These are phyloP conservation scores for Termitomyces sp. DNA, from an alignment of 768 basidiomycete species.

Conservation along the genomic window DNA sequence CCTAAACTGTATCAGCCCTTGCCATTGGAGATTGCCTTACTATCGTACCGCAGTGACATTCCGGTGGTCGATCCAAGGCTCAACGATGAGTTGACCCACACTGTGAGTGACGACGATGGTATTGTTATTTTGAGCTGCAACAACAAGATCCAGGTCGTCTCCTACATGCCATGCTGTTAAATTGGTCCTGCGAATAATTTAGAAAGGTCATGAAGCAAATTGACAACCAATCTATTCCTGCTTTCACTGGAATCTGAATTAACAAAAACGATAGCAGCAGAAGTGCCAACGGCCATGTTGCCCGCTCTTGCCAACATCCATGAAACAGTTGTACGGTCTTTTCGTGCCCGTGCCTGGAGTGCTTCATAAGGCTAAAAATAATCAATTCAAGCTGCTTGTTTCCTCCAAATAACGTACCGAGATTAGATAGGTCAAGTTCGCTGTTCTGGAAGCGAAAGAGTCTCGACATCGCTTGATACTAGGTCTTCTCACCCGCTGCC, in stretches of 20 bases:
- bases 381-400: not conserved
- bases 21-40: not conserved
- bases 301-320: slow-evolving; percentile 53
- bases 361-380: slow-evolving; percentile 67
- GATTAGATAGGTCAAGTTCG: slow-evolving; percentile 73
- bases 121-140: slow-evolving; percentile 62
- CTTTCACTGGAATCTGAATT: slow-evolving; percentile 87
- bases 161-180: slow-evolving; percentile 72
- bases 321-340: slow-evolving; percentile 57
- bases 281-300: slow-evolving; percentile 40
- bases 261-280: slow-evolving; percentile 76
- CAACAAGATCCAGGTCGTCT: slow-evolving; percentile 63
- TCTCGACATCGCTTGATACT: slow-evolving; percentile 17
- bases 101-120: slow-evolving; percentile 68
- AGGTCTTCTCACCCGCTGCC: slow-evolving; percentile 30
- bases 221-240: slow-evolving; percentile 4
- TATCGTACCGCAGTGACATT: slow-evolving; percentile 63
- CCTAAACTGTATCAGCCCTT: slow-evolving; percentile 27
- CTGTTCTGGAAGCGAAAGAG: slow-evolving; percentile 51
- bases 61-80: slow-evolving; percentile 67
- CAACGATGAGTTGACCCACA: slow-evolving; percentile 53
- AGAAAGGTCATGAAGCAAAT: not conserved
- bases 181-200: slow-evolving; percentile 50
- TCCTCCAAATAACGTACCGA: slow-evolving; percentile 41
- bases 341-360: slow-evolving; percentile 63